Percentiles rank a stretch among this genome's conserved stretches.
phyloP scores from a whole-genome alignment of 805 yeast genomes.

The Lachancea dasiensis region DNA sequence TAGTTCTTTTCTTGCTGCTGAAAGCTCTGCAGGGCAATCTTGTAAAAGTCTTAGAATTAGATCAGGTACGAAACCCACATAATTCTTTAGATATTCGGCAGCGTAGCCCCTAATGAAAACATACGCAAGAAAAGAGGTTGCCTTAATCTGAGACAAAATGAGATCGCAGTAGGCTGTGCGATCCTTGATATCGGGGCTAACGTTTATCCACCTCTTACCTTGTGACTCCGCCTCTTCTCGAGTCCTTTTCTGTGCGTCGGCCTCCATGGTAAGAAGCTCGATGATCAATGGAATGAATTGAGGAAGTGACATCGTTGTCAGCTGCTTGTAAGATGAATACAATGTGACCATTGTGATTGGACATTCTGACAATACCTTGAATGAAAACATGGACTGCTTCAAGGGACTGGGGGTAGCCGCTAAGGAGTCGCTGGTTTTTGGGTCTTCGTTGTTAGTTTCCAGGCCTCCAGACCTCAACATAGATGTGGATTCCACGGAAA shows the following conservation, averaged over 20 bases:
- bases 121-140: slow-evolving; percentile 91
- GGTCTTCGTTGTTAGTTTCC: slow-evolving; percentile 8
- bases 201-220: slow-evolving; percentile 58
- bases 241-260: slow-evolving; percentile 69
- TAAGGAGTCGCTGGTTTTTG: slow-evolving; percentile 7
- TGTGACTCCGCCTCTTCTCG: slow-evolving; percentile 49
- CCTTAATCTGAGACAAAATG: slow-evolving; percentile 88
- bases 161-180: slow-evolving; percentile 82
- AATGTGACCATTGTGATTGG: slow-evolving; percentile 95
- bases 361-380: slow-evolving; percentile 90
- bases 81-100: slow-evolving; percentile 49
- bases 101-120: slow-evolving; percentile 82
- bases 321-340: slow-evolving; percentile 76
- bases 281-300: slow-evolving; percentile 77
- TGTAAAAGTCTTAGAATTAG: slow-evolving; percentile 78
- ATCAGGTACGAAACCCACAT: slow-evolving; percentile 71
- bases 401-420: slow-evolving; percentile 40
- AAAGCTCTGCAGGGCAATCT: slow-evolving; percentile 92
- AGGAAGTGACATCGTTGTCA: slow-evolving; percentile 66
- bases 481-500: slow-evolving; percentile 5
- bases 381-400: slow-evolving; percentile 67
- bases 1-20: slow-evolving; percentile 86
- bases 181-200: slow-evolving; percentile 69
- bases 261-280: slow-evolving; percentile 67
- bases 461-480: slow-evolving; percentile 6